These are phyloP conservation scores for Solanum infundibuliforme DNA, from an alignment of 257 asterid species.

Conservation along the genomic window DNA sequence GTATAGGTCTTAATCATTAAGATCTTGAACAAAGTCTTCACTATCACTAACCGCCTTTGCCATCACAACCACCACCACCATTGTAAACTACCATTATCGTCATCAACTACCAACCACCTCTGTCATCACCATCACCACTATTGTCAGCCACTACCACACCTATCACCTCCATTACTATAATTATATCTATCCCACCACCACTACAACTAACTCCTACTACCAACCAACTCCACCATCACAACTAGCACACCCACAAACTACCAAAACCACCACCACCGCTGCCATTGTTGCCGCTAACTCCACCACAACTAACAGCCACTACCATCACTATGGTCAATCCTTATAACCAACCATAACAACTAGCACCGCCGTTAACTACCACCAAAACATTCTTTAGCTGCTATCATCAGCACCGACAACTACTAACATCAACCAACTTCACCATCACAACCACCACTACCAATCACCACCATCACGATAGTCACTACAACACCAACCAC, in stretches of 20 bases:
- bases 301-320: background rate
- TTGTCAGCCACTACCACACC: background rate
- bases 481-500: too few relatives aligned
- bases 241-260: background rate
- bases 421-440: background rate
- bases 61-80: background rate
- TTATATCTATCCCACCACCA: background rate
- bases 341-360: background rate
- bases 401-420: background rate
- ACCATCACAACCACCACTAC: background rate
- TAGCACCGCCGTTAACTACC: background rate
- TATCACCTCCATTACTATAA: background rate
- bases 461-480: background rate
- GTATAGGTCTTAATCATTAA: background rate
- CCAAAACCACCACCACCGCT: background rate
- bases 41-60: background rate
- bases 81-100: background rate
- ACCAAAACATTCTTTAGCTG: background rate
- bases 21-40: background rate
- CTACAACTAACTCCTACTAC: background rate
- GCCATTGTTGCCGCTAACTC: background rate
- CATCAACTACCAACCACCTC: background rate
- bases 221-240: background rate
- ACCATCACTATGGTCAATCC: background rate
- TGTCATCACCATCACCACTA: background rate